phyloP scores from a whole-genome alignment of 2,329 filamentous ascomycete species.

The Fusarium zealandicum region DNA sequence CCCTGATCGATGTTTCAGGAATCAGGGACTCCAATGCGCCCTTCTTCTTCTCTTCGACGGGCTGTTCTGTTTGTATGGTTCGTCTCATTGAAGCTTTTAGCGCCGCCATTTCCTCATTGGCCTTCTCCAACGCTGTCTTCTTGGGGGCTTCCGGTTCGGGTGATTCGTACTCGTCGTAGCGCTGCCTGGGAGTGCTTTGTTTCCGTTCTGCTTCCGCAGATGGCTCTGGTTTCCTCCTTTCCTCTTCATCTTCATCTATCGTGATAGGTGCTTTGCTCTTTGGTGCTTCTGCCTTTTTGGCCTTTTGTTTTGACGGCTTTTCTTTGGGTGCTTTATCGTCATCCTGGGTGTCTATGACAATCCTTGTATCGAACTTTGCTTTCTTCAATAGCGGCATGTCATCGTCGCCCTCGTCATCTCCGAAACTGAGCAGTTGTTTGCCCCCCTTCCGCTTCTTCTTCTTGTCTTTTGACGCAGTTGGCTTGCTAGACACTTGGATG shows the following conservation, averaged over 20 bases:
- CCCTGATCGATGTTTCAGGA: slow-evolving; percentile 72
- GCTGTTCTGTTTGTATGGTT: slow-evolving; percentile 57
- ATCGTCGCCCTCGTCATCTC: slow-evolving; percentile 68
- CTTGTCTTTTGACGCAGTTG: slow-evolving; percentile 57
- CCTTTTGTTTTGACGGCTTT: slow-evolving; percentile 40
- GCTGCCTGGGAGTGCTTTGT: slow-evolving; percentile 21
- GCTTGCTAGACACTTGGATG: slow-evolving; percentile 52
- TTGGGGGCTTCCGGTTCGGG: slow-evolving; percentile 43
- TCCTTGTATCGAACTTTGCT: slow-evolving; percentile 78
- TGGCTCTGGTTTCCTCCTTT: slow-evolving; percentile 4
- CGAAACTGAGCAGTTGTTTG: slow-evolving; percentile 82
- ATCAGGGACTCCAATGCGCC: slow-evolving; percentile 77
- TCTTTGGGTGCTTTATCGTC: slow-evolving; percentile 41
- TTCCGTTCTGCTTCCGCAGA: slow-evolving; percentile 17
- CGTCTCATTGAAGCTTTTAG: slow-evolving; percentile 84
- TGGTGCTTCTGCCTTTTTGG: slow-evolving; percentile 41
- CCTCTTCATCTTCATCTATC: slow-evolving; percentile 22
- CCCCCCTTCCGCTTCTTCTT: slow-evolving; percentile 77
- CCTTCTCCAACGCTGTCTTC: slow-evolving; percentile 68
- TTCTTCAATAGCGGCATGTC: slow-evolving; percentile 71
- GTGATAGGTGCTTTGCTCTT: slow-evolving; percentile 25
- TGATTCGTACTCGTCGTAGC: slow-evolving; percentile 25
- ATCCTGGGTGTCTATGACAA: slow-evolving; percentile 66
- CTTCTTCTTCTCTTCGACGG: slow-evolving; percentile 66
- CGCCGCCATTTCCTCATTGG: slow-evolving; percentile 81